Percentiles rank a stretch among this genome's conserved stretches.
Evolutionary conservation across 169 alveolate genomes (phyloP).

Genomic region (Cryptosporidium viatorum): DNA sequence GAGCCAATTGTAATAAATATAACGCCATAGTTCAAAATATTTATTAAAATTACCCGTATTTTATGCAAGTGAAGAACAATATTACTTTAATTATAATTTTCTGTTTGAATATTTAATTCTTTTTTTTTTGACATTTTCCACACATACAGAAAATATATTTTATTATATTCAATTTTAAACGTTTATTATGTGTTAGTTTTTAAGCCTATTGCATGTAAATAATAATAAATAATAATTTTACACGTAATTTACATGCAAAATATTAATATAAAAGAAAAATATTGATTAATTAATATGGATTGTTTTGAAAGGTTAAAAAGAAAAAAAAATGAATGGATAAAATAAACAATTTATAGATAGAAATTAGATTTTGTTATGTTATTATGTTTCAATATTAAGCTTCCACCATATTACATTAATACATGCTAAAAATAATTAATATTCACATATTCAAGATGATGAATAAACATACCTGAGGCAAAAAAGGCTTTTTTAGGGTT

Average conservation of each 20-base stretch:
- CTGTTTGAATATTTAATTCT: no score
- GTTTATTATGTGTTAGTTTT: not conserved
- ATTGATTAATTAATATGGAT: no score
- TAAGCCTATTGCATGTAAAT: not conserved
- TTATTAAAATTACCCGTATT: not conserved
- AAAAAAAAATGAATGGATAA: no score
- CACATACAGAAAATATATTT: no score
- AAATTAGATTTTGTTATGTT: not conserved
- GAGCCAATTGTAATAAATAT: slow-evolving; percentile 10
- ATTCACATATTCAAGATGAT: not conserved
- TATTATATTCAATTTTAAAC: no score
- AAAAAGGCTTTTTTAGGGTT: slow-evolving; percentile 68
- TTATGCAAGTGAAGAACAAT: not conserved
- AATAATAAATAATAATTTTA: no score
- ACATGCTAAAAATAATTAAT: slow-evolving; percentile 15
- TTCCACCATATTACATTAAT: slow-evolving; percentile 72
- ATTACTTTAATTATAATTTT: no score
- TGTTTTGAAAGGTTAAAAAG: not conserved
- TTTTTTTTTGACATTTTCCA: no score
- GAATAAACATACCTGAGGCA: slow-evolving; percentile 69
- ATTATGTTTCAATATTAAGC: slow-evolving; percentile 17
- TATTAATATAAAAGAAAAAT: no score
- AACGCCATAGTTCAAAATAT: not conserved
- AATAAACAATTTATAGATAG: not conserved
- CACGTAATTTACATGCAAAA: not conserved